Percentiles rank a stretch among this genome's conserved stretches.
phyloP scores from a whole-genome alignment of 2,329 filamentous ascomycete species.

The Paraconiothyrium brasiliense region DNA sequence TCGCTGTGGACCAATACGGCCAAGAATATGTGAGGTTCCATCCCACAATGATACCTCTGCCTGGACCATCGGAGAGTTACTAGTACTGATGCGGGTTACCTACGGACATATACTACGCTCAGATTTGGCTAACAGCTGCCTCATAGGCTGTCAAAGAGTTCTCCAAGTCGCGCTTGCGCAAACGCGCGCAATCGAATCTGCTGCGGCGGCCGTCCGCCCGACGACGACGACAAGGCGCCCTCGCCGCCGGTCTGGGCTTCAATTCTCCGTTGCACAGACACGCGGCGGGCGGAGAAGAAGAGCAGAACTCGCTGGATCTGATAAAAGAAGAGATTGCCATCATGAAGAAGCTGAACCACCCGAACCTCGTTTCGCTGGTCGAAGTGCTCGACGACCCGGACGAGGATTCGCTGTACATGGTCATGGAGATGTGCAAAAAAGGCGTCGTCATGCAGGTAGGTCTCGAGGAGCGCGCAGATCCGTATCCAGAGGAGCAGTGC shows the following conservation, averaged over 20 bases:
- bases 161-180: constrained; percentile 88
- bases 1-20: constrained; percentile 89
- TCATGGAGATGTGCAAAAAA: constrained; percentile 98
- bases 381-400: constrained; percentile 96
- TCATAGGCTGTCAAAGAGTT: constrained; percentile 93
- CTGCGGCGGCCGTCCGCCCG: constrained; percentile 70
- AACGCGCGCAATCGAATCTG: constrained; percentile 89
- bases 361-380: constrained; percentile 89
- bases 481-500: constrained; percentile 83
- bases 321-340: constrained; percentile 98
- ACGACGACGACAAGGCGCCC: constrained; percentile 62
- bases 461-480: constrained; percentile 80
- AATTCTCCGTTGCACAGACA: constrained; percentile 72
- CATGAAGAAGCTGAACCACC: constrained; percentile 98
- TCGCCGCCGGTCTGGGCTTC: constrained; percentile 63
- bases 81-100: constrained; percentile 34
- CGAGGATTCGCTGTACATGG: constrained; percentile 97
- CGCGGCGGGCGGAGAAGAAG: constrained; percentile 58
- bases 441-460: constrained; percentile 97
- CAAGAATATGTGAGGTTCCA: constrained; percentile 81
- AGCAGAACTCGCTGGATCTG: constrained; percentile 79
- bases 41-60: constrained; percentile 22
- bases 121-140: constrained; percentile 40
- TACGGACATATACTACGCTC: constrained; percentile 27
- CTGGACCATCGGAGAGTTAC: constrained; percentile 5